A percentile compares a stretch with the other conserved stretches of the same genome.
These are phyloP conservation scores for Murraya paniculata DNA, from an alignment of 345 rosid species.

Conservation along the genomic window DNA sequence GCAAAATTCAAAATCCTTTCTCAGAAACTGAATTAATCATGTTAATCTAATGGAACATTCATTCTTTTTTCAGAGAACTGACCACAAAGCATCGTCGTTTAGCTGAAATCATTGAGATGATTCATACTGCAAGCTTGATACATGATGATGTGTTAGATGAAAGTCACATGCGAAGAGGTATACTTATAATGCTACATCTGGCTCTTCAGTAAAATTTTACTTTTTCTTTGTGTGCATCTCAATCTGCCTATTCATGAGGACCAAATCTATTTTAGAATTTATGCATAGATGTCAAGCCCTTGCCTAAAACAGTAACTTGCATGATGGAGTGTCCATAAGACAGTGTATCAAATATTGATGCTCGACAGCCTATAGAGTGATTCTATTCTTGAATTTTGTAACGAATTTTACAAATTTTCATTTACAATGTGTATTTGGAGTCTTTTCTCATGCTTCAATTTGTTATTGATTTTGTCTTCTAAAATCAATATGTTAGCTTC, in stretches of 20 bases:
- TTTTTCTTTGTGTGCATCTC: too few relatives aligned
- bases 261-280: background rate
- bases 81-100: conserved; percentile 77
- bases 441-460: background rate
- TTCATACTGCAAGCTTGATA: conserved; percentile 96
- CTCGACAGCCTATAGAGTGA: background rate
- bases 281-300: background rate
- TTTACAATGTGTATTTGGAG: background rate
- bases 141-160: conserved; percentile 96
- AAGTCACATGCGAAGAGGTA: conserved; percentile 94
- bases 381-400: background rate
- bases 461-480: background rate
- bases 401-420: background rate
- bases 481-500: background rate
- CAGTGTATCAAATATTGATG: background rate
- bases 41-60: conserved; percentile 5
- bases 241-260: background rate
- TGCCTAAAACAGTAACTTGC: background rate
- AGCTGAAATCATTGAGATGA: conserved; percentile 98
- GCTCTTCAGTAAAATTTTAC: background rate
- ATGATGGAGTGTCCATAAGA: background rate
- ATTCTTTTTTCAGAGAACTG: conserved; percentile 56
- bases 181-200: background rate
- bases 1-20: conserved; percentile 19
- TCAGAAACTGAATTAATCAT: background rate